A percentile compares a stretch with the other conserved stretches of the same genome.
These are phyloP conservation scores for Alternaria arbusti DNA, from an alignment of 2,329 filamentous ascomycete genomes.

Conservation along the genomic window DNA sequence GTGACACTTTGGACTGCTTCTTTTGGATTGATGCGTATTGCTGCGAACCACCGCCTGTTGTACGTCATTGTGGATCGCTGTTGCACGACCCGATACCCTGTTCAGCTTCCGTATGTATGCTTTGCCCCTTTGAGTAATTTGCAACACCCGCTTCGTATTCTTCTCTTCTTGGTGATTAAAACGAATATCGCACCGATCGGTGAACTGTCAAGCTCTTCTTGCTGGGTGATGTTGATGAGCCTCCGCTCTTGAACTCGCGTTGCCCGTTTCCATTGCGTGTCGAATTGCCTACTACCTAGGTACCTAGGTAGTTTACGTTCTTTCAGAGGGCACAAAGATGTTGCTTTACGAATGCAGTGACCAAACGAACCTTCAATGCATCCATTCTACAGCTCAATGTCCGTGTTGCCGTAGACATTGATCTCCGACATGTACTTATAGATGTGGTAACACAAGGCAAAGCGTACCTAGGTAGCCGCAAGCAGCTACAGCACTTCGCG, in stretches of 20 bases:
- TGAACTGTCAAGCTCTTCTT: neutral
- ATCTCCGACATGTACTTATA: neutral
- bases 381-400: neutral
- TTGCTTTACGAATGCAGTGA: neutral
- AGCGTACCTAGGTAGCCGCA: neutral
- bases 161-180: neutral
- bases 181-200: neutral
- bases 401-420: neutral
- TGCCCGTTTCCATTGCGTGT: neutral
- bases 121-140: neutral
- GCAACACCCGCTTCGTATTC: neutral
- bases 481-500: neutral
- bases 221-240: neutral
- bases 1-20: neutral
- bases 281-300: neutral
- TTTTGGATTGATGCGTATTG: neutral
- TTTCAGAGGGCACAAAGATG: neutral
- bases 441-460: neutral
- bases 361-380: neutral
- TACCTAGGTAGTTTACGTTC: neutral
- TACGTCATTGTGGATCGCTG: constrained; percentile 9
- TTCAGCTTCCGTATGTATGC: neutral
- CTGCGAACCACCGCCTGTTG: neutral
- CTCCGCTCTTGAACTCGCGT: neutral
- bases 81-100: constrained; percentile 6